These are phyloP conservation scores for Trichoderma atrobrunneum DNA, from an alignment of 2,329 filamentous ascomycete species.

Conservation along the genomic window DNA sequence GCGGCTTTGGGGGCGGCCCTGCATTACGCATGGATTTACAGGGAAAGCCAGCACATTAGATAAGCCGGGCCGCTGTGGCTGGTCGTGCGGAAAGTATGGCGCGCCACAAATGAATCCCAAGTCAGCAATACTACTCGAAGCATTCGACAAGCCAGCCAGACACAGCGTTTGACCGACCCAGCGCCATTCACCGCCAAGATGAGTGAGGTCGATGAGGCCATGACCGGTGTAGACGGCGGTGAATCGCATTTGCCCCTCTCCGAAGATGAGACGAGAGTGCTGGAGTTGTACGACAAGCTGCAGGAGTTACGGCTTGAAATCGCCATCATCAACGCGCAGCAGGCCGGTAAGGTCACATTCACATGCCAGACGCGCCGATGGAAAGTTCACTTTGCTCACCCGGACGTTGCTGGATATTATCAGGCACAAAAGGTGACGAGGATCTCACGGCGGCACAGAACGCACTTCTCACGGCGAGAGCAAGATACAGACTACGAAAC, in stretches of 20 bases:
- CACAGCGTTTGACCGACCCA: background rate
- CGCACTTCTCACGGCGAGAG: slow-evolving; percentile 67
- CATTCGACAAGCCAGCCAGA: background rate
- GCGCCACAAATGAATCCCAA: background rate
- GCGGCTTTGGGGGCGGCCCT: background rate
- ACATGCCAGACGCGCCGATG: background rate
- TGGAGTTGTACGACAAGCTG: slow-evolving; percentile 69
- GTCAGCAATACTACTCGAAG: background rate
- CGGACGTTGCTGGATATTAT: background rate
- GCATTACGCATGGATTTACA: background rate
- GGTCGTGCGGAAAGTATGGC: background rate
- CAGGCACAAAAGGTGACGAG: slow-evolving; percentile 38
- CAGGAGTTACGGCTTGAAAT: slow-evolving; percentile 71
- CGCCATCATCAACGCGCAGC: slow-evolving; percentile 58
- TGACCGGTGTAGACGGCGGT: slow-evolving; percentile 34
- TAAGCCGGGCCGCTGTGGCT: slow-evolving; percentile 13
- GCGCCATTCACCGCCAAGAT: slow-evolving; percentile 23
- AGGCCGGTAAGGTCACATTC: slow-evolving; percentile 31
- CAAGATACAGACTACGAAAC: slow-evolving; percentile 66
- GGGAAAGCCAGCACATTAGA: background rate
- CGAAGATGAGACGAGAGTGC: slow-evolving; percentile 61
- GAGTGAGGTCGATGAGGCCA: slow-evolving; percentile 30
- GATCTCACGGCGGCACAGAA: slow-evolving; percentile 58
- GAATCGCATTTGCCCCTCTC: slow-evolving; percentile 54
- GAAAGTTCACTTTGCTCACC: background rate